Evolutionary conservation across 495 filamentous ascomycete species (phyloP), one percentile per base, ranked within the genome.

Genomic region (Aspergillus ostianus): DNA sequence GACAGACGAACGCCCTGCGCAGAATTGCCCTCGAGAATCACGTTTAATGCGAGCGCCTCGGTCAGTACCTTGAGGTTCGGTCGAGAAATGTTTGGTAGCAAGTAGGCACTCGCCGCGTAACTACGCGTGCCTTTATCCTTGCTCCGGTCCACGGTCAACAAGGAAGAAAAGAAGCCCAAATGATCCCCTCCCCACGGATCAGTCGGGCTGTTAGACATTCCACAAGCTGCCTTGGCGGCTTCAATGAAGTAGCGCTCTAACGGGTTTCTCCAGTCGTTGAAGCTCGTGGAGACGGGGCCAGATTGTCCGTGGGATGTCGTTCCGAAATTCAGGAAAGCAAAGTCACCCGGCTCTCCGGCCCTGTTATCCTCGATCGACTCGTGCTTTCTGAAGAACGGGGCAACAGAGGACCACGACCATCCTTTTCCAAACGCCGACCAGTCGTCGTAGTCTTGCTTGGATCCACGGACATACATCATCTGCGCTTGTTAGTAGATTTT

Each of bases 111-210:
- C n/a, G 75, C 73, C 36, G 82, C 78, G 61, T 83, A 81, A 41
- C 80, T 80, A 30, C 83, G 72, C 30, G 80, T 80, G 53, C 79
- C 76, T 47, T 79, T 80, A 20, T 73, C 62, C 2, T 64, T 63
- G 3, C 61, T 67, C 6, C 79, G 73, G n/a, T 76, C 68, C 0
- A 83, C 72, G 0, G 79, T 67, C 9, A 67, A 65, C 0, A 81
- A 62, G 10, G 69, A 66, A 6, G 64, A 56, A 57, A 64, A 76
- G 59, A 73, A 72, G 2, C 73, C 72, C 6, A 76, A 57, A 55
- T 72, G 73, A 23, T 70, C 67, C 2, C 73, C 70, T 49, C 70
- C 70, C 71, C 71, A 76, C 15, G 73, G 62, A 36, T 73, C 70
- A 1, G 27, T 4, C 6, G 68, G 66, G n/a, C 65, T 66, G 17